Evolutionary conservation across 1,139 yeast species (phyloP), one percentile per base, ranked within the genome.

Genomic region (Hyphopichia buzzinii): DNA sequence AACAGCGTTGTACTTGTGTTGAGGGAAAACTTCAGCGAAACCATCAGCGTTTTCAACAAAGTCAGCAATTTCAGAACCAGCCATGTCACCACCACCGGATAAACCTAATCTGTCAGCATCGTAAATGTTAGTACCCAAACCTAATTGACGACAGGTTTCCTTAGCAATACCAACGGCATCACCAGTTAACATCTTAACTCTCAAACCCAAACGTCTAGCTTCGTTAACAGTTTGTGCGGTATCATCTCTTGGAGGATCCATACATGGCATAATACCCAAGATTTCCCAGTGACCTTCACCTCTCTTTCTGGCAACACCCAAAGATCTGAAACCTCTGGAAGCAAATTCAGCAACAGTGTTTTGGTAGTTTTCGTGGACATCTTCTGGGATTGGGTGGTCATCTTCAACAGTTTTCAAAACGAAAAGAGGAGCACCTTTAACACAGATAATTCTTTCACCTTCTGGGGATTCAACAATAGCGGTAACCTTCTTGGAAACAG

Each of bases 221-320:
- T 88, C 96, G 71, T 79, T 70, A 67, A 88, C 94, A 69, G 96
- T 88, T 64, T 83, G 85, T 65, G 96, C 96, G 79, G 96, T 88
- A 69, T 88, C 96, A 67, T 87, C 95, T 82, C 96, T 86, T 74
- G 96, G 96, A 62, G 96, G 96, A 72, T 88, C 96, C 92, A 88
- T 87, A 80, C 95, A 87, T 68, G 96, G 95, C 95, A 88, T 87
- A 76, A 88, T 90, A 75, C 96, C 96, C 62, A 88, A 79, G 59
- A 88, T 84, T 77, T 88, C 96, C 96, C 96, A 88, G 83, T 87
- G 95, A 67, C 95, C 96, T 71, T 88, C 96, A 74, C 95, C 96
- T 84, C 95, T 84, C 94, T 88, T 88, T 80, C 95, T 88, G 57
- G 96, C 96, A 76, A 88, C 96, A 86, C 96, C 96, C 64, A 88